A percentile compares a stretch with the other conserved stretches of the same genome.
Conservation (phyloP, 345 rosid genomes). For the Pugionium cornutum region DNA sequence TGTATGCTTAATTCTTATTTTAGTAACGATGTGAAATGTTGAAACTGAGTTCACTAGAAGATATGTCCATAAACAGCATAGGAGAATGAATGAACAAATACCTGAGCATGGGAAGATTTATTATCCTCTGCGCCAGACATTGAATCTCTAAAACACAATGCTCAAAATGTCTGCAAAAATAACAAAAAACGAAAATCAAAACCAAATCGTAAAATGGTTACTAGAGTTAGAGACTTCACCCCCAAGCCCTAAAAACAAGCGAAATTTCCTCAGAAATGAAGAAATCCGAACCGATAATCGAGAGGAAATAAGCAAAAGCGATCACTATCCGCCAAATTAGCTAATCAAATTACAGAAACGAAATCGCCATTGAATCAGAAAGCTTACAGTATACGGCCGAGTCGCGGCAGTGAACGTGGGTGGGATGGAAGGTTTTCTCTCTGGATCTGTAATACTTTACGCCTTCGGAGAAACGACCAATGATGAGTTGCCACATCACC, state of each 20-base stretch:
- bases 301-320: conserved; percentile 7
- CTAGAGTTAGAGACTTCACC: not conserved
- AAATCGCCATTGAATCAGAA: conserved; percentile 20
- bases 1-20: not conserved
- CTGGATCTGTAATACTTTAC: not conserved
- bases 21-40: not conserved
- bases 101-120: conserved; percentile 56
- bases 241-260: not conserved
- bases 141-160: conserved; percentile 12
- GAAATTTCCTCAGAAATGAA: not conserved
- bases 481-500: conserved; percentile 10
- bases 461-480: not conserved
- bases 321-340: not conserved
- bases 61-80: not conserved
- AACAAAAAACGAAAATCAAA: conserved; percentile 1
- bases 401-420: conserved; percentile 27
- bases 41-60: conserved; percentile 1
- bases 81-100: conserved; percentile 22
- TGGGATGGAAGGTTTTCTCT: not conserved
- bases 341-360: not conserved
- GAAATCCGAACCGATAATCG: not conserved
- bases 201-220: not conserved
- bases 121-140: conserved; percentile 66
- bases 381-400: conserved; percentile 35
- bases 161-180: conserved; percentile 1